Conservation (phyloP, 441 rosid genomes). For the Croton setiger region DNA sequence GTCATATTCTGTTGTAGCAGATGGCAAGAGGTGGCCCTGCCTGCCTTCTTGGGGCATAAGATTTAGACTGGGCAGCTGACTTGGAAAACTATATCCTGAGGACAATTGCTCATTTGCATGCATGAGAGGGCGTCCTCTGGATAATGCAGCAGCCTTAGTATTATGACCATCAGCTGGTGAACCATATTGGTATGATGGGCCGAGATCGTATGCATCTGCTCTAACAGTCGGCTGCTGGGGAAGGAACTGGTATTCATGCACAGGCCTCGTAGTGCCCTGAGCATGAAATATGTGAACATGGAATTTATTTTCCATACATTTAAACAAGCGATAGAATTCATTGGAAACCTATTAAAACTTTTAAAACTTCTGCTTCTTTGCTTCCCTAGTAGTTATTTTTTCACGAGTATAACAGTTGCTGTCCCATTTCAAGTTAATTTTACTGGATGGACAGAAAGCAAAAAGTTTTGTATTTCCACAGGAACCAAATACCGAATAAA, state of each 20-base stretch:
- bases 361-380: neutral
- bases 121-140: slow-evolving; percentile 32
- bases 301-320: neutral
- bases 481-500: neutral
- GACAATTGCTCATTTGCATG: slow-evolving; percentile 40
- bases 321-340: neutral
- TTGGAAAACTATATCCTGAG: slow-evolving; percentile 45
- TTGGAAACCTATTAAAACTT: neutral
- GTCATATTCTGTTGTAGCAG: slow-evolving; percentile 47
- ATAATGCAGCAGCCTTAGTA: slow-evolving; percentile 38
- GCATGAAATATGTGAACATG: neutral
- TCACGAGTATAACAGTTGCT: neutral
- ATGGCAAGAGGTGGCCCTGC: slow-evolving; percentile 44
- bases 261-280: slow-evolving; percentile 53
- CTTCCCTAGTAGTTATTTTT: neutral
- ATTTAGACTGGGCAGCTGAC: slow-evolving; percentile 58
- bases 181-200: slow-evolving; percentile 41
- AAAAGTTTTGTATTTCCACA: neutral
- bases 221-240: slow-evolving; percentile 77
- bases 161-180: slow-evolving; percentile 42
- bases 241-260: slow-evolving; percentile 89
- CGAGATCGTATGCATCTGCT: slow-evolving; percentile 53
- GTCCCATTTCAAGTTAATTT: neutral
- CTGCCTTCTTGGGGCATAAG: slow-evolving; percentile 62
- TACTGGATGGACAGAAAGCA: neutral